Evolutionary conservation across 2,329 filamentous ascomycete species (phyloP), one percentile per base, ranked within the genome.

Genomic region (Arachnopeziza araneosa): DNA sequence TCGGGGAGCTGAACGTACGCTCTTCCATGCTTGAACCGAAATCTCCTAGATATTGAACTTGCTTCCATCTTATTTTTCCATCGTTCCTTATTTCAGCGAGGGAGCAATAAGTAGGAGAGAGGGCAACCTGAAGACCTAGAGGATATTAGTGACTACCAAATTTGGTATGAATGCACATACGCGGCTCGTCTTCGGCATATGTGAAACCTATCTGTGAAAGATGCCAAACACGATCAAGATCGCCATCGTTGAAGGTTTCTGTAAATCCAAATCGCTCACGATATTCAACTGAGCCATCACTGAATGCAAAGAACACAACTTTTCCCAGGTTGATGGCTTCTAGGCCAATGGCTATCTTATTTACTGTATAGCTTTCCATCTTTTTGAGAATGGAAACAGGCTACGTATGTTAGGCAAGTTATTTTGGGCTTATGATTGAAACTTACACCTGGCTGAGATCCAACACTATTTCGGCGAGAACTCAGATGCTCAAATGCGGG

Each of bases 251-350:
- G 63, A 84, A 86, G 0, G 93, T 77, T 57, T 87, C 80, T 4
- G 84, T 80, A 82, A 96, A 88, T 0, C 84, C 89, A 54, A 83
- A 80, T 12, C 91, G 83, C 69, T 96, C 89, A 59, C 90, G 85
- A 73, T 93, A 90, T 66, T 95, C 87, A 2, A 96, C 79, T 0
- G 86, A 88, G 12, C 93, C 90, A 71, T 96, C 92, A 63, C 89
- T 89, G 67, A 90, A 90, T 24, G 83, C 82, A 60, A 96, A 79
- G 30, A 88, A 86, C 1, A 96, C 64, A 1, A 89, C 80, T 60
- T 85, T 91, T 54, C 89, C 88, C 61, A 88, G 85, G 67, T 89
- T 88, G 21, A 89, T 79, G 1, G 85, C 77, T 53, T 88, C 83
- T 30, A 95, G 77, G 0, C 84, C 83, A 49, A 96, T 74, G 1